phyloP scores from a whole-genome alignment of 768 basidiomycete species.

The Mycena rosella region DNA sequence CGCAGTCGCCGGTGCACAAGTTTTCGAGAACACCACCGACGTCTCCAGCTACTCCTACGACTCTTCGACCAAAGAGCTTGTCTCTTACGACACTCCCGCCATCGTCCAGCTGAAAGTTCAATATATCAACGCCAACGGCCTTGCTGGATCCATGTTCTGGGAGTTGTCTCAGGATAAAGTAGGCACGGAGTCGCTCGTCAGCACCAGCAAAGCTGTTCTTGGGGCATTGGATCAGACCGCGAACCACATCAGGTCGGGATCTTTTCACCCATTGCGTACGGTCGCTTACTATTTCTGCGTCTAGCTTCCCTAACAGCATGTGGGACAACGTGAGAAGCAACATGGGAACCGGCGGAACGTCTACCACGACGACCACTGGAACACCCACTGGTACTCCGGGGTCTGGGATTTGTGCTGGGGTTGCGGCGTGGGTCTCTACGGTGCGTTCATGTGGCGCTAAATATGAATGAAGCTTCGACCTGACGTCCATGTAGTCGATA shows the following conservation, averaged over 20 bases:
- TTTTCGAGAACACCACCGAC: slow-evolving; percentile 75
- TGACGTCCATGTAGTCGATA: slow-evolving; percentile 45
- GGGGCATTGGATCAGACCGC: slow-evolving; percentile 70
- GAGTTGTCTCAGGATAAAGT: slow-evolving; percentile 74
- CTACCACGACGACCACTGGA: slow-evolving; percentile 42
- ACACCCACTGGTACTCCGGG: slow-evolving; percentile 43
- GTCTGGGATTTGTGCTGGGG: slow-evolving; percentile 52
- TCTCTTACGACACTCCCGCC: slow-evolving; percentile 82
- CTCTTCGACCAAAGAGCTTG: slow-evolving; percentile 70
- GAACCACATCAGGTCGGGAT: slow-evolving; percentile 72
- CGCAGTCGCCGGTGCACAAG: slow-evolving; percentile 63
- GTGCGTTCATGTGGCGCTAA: slow-evolving; percentile 47
- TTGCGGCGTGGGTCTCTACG: slow-evolving; percentile 62
- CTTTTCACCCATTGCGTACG: background rate
- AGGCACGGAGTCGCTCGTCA: slow-evolving; percentile 70
- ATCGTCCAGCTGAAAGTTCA: slow-evolving; percentile 76
- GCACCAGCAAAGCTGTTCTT: slow-evolving; percentile 58
- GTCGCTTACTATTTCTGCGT: background rate
- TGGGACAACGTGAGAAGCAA: slow-evolving; percentile 79
- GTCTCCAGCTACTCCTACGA: slow-evolving; percentile 88
- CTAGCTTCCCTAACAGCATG: slow-evolving; percentile 74
- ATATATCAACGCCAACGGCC: slow-evolving; percentile 70
- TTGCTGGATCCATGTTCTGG: slow-evolving; percentile 85
- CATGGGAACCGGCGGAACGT: slow-evolving; percentile 57
- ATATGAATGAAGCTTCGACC: background rate